Percentiles rank a stretch among this genome's conserved stretches.
Evolutionary conservation across 2,329 filamentous ascomycete species (phyloP).

Genomic region (Pseudogymnoascus sp.): DNA sequence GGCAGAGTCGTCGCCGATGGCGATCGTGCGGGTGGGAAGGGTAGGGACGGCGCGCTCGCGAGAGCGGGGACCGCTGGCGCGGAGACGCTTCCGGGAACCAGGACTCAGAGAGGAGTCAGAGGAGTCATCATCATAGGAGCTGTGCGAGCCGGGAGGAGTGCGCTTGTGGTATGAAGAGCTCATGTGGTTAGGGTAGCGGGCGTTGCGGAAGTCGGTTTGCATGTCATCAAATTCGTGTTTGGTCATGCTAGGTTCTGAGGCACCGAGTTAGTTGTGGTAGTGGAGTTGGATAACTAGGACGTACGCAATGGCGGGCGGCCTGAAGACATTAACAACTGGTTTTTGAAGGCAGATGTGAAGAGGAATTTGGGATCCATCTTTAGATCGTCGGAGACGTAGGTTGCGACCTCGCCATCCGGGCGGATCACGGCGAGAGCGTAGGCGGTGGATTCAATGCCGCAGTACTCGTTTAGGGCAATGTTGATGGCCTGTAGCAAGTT

Average conservation of each 20-base stretch:
- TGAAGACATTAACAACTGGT: not conserved
- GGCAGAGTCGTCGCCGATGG: conserved; percentile 45
- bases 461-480: not conserved
- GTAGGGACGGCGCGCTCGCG: not conserved
- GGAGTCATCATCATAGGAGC: not conserved
- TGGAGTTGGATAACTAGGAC: not conserved
- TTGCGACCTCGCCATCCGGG: conserved; percentile 4
- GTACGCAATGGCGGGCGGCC: not conserved
- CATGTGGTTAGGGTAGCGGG: not conserved
- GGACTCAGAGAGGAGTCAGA: not conserved
- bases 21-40: conserved; percentile 30
- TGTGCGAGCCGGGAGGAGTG: not conserved
- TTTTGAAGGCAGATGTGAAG: not conserved
- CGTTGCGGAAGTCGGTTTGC: not conserved
- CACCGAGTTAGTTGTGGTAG: not conserved
- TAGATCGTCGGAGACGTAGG: conserved; percentile 5
- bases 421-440: conserved; percentile 1
- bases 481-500: conserved; percentile 5
- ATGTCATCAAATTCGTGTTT: not conserved
- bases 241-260: not conserved
- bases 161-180: not conserved
- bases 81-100: not conserved
- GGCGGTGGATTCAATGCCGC: conserved; percentile 4
- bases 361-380: conserved; percentile 2
- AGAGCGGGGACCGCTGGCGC: not conserved